A percentile compares a stretch with the other conserved stretches of the same genome.
These are phyloP conservation scores for Phytopythium kandeliae DNA, from an alignment of 352 stramenopile species.

Conservation along the genomic window DNA sequence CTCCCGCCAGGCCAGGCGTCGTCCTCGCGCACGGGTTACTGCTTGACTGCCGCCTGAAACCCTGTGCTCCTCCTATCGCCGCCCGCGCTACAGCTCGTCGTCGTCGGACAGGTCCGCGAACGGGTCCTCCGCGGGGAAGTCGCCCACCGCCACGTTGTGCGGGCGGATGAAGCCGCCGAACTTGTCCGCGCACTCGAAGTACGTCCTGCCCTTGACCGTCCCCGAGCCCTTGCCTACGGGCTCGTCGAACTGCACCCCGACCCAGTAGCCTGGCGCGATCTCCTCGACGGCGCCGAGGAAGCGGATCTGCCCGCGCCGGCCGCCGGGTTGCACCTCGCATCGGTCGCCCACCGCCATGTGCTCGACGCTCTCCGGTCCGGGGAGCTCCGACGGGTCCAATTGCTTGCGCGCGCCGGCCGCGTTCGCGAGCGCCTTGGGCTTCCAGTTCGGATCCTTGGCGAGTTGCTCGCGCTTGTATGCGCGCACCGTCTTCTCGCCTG, in stretches of 20 bases:
- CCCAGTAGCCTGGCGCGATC: conserved; percentile 88
- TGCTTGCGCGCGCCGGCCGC: conserved; percentile 7
- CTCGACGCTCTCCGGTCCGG: conserved; percentile 64
- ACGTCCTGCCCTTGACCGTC: conserved; percentile 85
- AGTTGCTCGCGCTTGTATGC: conserved; percentile 96
- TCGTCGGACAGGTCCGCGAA: conserved; percentile 47
- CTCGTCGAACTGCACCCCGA: conserved; percentile 97
- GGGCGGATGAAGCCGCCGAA: conserved; percentile 94
- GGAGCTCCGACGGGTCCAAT: conserved; percentile 33
- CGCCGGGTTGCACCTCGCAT: conserved; percentile 96
- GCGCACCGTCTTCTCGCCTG: conserved; percentile 95
- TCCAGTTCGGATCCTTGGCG: conserved; percentile 94
- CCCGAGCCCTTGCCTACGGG: conserved; percentile 93
- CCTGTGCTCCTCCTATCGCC: too few relatives aligned
- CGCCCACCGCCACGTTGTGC: conserved; percentile 91
- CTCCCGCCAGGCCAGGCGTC: too few relatives aligned
- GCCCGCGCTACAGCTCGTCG: too few relatives aligned
- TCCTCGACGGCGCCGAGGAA: conserved; percentile 93
- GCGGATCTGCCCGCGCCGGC: conserved; percentile 87
- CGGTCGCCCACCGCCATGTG: conserved; percentile 89
- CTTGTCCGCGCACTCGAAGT: conserved; percentile 91
- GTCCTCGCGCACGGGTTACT: too few relatives aligned
- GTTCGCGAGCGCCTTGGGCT: conserved; percentile 81
- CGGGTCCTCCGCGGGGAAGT: conserved; percentile 89
- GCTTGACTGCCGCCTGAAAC: too few relatives aligned